These are phyloP conservation scores for Dactylellina parvicollis DNA, from an alignment of 2,329 filamentous ascomycete genomes.

Conservation along the genomic window DNA sequence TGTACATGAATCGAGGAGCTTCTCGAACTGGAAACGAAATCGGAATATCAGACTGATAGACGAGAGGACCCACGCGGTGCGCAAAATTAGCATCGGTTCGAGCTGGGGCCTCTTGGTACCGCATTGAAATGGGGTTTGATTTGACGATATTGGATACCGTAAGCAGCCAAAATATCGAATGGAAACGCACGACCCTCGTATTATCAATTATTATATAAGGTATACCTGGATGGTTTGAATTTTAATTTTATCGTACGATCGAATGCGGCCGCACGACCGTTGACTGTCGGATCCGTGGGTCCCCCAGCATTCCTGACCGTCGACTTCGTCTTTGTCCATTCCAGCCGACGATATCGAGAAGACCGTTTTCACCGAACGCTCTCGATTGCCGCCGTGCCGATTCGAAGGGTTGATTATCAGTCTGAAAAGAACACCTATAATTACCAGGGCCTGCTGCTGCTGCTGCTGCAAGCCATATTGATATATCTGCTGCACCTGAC, in stretches of 20 bases:
- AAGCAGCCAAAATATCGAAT: background rate
- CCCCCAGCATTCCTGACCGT: slow-evolving; percentile 32
- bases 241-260: slow-evolving; percentile 26
- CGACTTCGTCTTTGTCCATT: slow-evolving; percentile 35
- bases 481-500: slow-evolving; percentile 31
- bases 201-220: slow-evolving; percentile 45
- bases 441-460: background rate
- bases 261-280: slow-evolving; percentile 21
- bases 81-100: slow-evolving; percentile 10
- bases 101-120: slow-evolving; percentile 5
- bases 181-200: slow-evolving; percentile 31
- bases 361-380: slow-evolving; percentile 25
- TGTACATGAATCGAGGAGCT: background rate
- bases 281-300: slow-evolving; percentile 32
- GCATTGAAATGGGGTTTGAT: background rate
- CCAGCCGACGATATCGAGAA: slow-evolving; percentile 12
- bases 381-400: background rate
- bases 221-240: background rate
- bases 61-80: slow-evolving; percentile 19
- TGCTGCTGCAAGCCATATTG: slow-evolving; percentile 20
- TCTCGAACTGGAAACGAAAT: slow-evolving; percentile 3
- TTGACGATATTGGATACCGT: background rate
- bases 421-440: slow-evolving; percentile 17
- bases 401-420: background rate
- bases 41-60: slow-evolving; percentile 1